These are phyloP conservation scores for Melanogaster broomeanus DNA, from an alignment of 768 basidiomycete genomes.

Conservation along the genomic window DNA sequence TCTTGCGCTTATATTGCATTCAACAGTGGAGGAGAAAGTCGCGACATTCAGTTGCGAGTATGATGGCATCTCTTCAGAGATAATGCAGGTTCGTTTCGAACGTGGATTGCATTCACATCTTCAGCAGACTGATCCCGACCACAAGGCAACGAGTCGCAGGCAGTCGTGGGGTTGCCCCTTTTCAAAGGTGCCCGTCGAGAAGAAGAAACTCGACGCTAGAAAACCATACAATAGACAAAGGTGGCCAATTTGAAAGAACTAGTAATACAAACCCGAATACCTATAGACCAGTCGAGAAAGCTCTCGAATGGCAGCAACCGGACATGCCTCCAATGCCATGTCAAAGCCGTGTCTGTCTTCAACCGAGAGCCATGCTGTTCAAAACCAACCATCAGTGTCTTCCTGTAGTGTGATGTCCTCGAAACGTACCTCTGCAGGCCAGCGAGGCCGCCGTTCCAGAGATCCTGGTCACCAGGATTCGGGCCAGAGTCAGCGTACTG, in stretches of 20 bases:
- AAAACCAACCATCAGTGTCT: background rate
- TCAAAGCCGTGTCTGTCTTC: background rate
- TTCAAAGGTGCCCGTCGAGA: slow-evolving; percentile 74
- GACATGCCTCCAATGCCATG: background rate
- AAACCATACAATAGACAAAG: slow-evolving; percentile 88
- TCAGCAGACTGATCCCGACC: background rate
- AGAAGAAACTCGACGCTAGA: slow-evolving; percentile 78
- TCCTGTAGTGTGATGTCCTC: background rate
- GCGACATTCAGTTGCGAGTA: slow-evolving; percentile 79
- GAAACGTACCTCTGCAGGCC: slow-evolving; percentile 39
- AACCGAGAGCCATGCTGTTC: slow-evolving; percentile 24
- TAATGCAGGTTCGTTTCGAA: slow-evolving; percentile 69
- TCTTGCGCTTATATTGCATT: slow-evolving; percentile 94
- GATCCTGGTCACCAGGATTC: slow-evolving; percentile 59
- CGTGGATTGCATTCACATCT: background rate
- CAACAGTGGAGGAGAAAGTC: slow-evolving; percentile 70
- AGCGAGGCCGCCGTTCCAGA: slow-evolving; percentile 54
- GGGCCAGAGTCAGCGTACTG: slow-evolving; percentile 57
- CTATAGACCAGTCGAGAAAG: too few species aligned
- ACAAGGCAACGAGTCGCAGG: slow-evolving; percentile 82
- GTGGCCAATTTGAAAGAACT: slow-evolving; percentile 37
- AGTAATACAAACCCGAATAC: too few species aligned
- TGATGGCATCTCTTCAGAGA: slow-evolving; percentile 93
- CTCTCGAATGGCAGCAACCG: too few species aligned
- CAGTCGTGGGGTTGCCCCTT: slow-evolving; percentile 91